Evolutionary conservation across 139 green algal species (phyloP), one percentile per base, ranked within the genome.

Genomic region (Chlorella ohadii): DNA sequence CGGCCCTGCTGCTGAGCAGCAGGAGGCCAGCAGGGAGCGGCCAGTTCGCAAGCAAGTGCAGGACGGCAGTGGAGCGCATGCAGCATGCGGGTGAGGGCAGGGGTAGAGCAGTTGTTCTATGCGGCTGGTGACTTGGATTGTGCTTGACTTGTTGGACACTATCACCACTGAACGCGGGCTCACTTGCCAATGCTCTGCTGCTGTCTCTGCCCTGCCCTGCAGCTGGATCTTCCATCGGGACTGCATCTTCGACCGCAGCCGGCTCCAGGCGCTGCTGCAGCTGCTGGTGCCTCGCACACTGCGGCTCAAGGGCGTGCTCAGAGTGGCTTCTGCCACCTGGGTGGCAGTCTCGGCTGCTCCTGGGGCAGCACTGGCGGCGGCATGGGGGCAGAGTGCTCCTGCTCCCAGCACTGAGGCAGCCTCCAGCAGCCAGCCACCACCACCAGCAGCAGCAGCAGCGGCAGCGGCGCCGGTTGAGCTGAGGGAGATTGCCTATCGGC

Each of bases 281-380:
- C 36, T n/a, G 6, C 88, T 72, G 61, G 75, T 47, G 65, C 78
- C 75, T 51, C 23, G 4, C 78, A 75, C 22, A 9, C 44, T 79
- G 20, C 78, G 90, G 0, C 2, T 92, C 5, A 93, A 93, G 57
- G 90, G 90, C 31, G 84, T 93, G 27, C 92, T 93, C 70, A 61
- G 89, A 33, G 70, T 89, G 12, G 51, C 34, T 0, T 28, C 44
- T 4, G 66, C 63, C 36, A 47, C 55, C 15, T 91, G 86, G 86
- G 78, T 89, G 82, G 64, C 82, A 6, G 19, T 68, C 61, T 61
- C 74, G 3, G 66, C 79, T 0, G 47, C 64, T 25, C 41, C 51
- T 31, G 51, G 22, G 22, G 13, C 25, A 17, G 56, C 17, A 23
- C 56, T 22, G 34, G 55, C 55, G 36, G 17, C n/a, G n/a, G n/a